Evolutionary conservation across 1,284 basidiomycete genomes (phyloP), one percentile per base, ranked within the genome.

Genomic region (Porodaedalea pini): DNA sequence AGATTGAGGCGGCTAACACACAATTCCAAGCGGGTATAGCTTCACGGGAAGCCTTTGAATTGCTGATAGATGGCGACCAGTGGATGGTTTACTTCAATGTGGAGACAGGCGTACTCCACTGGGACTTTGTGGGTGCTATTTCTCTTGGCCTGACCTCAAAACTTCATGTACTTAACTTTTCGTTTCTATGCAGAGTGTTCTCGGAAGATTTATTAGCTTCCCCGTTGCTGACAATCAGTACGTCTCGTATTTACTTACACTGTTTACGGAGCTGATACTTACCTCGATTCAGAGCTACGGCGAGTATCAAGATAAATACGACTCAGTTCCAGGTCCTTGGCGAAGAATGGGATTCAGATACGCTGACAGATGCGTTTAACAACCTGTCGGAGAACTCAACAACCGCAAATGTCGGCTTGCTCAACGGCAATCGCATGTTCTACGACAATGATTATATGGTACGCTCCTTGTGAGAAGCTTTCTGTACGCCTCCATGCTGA

Each of bases 381-480:
- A 71, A 66, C 40, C 69, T 85, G 13, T 62, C 70, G 25, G 62
- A 65, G 11, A 70, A 70, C 39, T 70, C 71, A 2, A 65, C 65
- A 2, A 74, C 73, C 56, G 83, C 82, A n/a, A 87, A 86, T 62
- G 75, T 76, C 2, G 84, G 84, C 0, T 66, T 71, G n/a, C 64
- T 88, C 23, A 56, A 62, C 1, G 86, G 86, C 3, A 87, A 86
- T 64, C 75, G 78, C 32, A 80, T 82, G 75, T 88, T 88, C 67
- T 88, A 78, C 66, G 74, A 75, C 19, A 83, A 81, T 57, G 86
- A 88, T 64, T 87, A 86, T 64, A 85, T 87, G 82, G 85, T 82
- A 61, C 36, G 70, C 47, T 2, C 23, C 21, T 31, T 13, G 41
- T 17, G 11, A 17, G 15, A 21, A 57, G 15, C 17, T n/a, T 23